Base-by-base conservation (phyloP, 768 basidiomycete genomes). In the Melanogaster broomeanus region DNA sequence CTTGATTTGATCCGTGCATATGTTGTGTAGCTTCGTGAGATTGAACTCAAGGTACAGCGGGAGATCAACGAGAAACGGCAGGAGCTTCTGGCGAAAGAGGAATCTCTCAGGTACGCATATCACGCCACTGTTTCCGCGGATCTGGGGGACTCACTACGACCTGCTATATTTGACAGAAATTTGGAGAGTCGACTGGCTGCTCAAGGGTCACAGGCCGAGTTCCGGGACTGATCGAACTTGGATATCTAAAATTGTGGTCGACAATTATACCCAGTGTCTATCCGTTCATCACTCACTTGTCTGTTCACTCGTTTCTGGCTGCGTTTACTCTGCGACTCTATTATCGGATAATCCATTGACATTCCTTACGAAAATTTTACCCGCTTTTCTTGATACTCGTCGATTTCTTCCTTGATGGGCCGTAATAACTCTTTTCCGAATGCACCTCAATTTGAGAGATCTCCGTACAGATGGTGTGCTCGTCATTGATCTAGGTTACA, bases 61-160 rank as follows among this genome's bases (percentile, higher is more conserved):
- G 97, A 99, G 77, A 93, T 99, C 72, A 92, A 90, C 67, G 91
- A 98, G 78, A 95, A 96, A 77, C 80, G 94, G 65, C 96, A 98
- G 69, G 96, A 98, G 67, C 74, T 98, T 55, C 74, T 97, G 63
- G 97, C 96, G 35, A 97, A 96, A 70, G 96, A 97, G 69, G 95
- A 97, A 71, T 90, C 90, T 39, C 88, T 93, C 62, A 83, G 89
- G 88, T 90, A 54, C 47, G 80, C 56, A 13, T 22, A 11, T 53
- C 9, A 49, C 48, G 48, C n/a, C 48, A 16, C 9, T 22, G 25
- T 18, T 44, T 41, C 10, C 18, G 35, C 21, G 44, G 27, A 33
- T 52, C 11, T 52, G 39, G 24, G n/a, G 27, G 37, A 39, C 47
- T 51, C 48, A 31, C 31, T 31, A 53, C 18, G 13, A 1, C 18